Evolutionary conservation across 495 filamentous ascomycete species (phyloP).

Genomic region (Friedmanniomyces simplex): DNA sequence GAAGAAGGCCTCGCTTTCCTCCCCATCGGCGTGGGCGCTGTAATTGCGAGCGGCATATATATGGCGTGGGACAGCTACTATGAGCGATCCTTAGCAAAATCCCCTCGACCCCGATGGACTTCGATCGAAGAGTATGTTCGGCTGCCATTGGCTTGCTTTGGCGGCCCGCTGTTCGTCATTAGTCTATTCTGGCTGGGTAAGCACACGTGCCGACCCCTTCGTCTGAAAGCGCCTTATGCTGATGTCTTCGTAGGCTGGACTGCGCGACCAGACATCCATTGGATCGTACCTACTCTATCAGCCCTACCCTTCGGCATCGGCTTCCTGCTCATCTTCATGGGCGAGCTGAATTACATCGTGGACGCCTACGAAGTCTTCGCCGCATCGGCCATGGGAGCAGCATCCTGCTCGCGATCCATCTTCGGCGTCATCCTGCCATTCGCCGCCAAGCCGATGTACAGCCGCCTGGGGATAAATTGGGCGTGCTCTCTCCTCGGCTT

Average conservation of each 20-base stretch:
- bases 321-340: conserved; percentile 56
- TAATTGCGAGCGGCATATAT: conserved; percentile 38
- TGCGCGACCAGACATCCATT: conserved; percentile 40
- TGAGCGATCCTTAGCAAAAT: conserved; percentile 30
- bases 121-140: conserved; percentile 50
- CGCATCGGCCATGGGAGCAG: conserved; percentile 58
- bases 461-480: conserved; percentile 30
- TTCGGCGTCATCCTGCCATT: conserved; percentile 53
- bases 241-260: background rate
- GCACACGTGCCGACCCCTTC: conserved; percentile 34
- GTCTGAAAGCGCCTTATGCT: background rate
- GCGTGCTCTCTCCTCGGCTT: conserved; percentile 33
- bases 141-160: conserved; percentile 56
- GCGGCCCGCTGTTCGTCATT: conserved; percentile 50
- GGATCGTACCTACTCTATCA: conserved; percentile 52
- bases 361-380: conserved; percentile 69
- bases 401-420: conserved; percentile 48
- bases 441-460: conserved; percentile 33
- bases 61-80: conserved; percentile 47
- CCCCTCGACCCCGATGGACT: conserved; percentile 33
- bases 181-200: conserved; percentile 59
- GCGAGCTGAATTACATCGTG: conserved; percentile 60
- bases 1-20: conserved; percentile 32
- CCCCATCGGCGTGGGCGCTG: conserved; percentile 32
- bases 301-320: conserved; percentile 61